Base-by-base conservation (phyloP, 1,139 yeast species). In the Yamadazyma spencermartinsiae region DNA sequence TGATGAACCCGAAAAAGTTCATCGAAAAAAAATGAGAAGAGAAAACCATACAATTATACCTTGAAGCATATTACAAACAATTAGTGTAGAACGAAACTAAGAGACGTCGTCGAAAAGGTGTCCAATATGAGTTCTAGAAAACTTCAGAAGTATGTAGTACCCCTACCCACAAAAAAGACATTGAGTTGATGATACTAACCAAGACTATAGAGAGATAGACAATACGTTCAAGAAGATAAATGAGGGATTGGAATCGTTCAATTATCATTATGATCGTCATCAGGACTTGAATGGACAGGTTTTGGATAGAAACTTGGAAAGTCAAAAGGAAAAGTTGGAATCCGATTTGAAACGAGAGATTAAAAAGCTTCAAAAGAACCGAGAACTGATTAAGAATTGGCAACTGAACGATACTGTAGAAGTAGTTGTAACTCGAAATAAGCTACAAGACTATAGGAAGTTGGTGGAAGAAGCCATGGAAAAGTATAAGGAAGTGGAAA, bases 301-400 rank as follows among this genome's bases (percentile, higher is more conserved):
- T 42, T 49, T 47, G 42, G 96, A 89, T 56, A 79, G 77, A 36
- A 82, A 86, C 39, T 86, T 89, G 56, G 96, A 89, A 41, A 83
- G 96, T 18, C 97, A 92, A 58, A 86, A 92, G 68, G 98, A 94
- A 60, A 92, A 92, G 62, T 72, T 94, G 41, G 98, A 94, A 58
- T 78, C 80, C 48, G 98, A 94, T 59, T 69, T 94, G 60, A 94
- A 94, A 68, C 86, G 95, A 55, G 98, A 94, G 61, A 92, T 94
- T 61, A 94, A 94, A 64, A 90, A 89, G 63, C 74, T 94, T 43
- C 99, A 94, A 60, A 83, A 95, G 56, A 82, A 85, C 54, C 79
- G 98, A 58, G 98, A 94, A 61, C 97, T 90, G 65, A 88, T 94
- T 50, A 94, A 94, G 62, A 84, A 87, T 36, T 94, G 98, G 98